Evolutionary conservation across 2,329 filamentous ascomycete species (phyloP), one percentile per base, ranked within the genome.

Genomic region (Anthostomella pinea): DNA sequence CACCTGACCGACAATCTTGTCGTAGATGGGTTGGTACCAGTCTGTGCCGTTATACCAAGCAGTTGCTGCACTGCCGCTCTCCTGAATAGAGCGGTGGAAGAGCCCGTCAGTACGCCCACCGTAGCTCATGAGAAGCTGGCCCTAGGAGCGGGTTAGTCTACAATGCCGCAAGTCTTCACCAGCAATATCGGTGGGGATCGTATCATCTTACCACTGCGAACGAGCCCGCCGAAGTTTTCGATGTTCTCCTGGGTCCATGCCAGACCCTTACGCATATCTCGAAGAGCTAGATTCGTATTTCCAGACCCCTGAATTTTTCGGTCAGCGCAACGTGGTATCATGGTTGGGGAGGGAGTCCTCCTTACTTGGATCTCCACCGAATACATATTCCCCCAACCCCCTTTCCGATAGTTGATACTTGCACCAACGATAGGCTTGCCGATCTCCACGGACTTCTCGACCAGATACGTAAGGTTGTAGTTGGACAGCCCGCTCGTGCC

Each of bases 381-480:
- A 33, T 56, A 56, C 47, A 57, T 41, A 30, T 54, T 56, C 8
- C 54, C 54, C 51, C 51, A 57, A 10, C 46, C 52, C 2, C 52
- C 54, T 40, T 56, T 56, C 18, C 70, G 59, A 35, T 73, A 73
- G 35, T 73, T 72, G 30, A 74, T 56, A 10, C 63, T 66, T n/a
- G 71, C 66, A 1, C 59, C 68, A 30, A 73, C 64, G 33, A 75
- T 60, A 1, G 67, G 69, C 41, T 68, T 65, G 41, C 62, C 62
- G 10, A 70, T 66, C 5, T 60, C 51, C 3, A 64, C 62, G 0
- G 68, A 65, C 25, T 67, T 65, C 23, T 65, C 52, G 1, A 81
- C 72, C 24, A 81, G 68, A 35, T 71, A 76, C n/a, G 73, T 75
- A 33, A 80, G 64, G 48, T 82, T 81, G 52, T 82, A 83, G 21